Conservation (phyloP, 1,284 basidiomycete genomes). For the Cutaneotrichosporon curvatum region DNA sequence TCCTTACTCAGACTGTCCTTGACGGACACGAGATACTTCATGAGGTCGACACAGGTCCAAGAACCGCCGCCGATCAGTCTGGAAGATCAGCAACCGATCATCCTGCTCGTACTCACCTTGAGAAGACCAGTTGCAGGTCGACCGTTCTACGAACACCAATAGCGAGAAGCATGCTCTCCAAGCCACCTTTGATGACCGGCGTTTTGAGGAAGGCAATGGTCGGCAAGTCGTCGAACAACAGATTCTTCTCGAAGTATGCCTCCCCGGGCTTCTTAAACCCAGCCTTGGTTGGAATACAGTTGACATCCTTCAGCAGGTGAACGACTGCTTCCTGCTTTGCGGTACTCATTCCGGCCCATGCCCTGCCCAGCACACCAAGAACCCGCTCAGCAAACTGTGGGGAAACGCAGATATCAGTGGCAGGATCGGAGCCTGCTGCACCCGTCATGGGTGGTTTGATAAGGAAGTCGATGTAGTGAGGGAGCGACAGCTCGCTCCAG, state of each 20-base stretch:
- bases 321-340: constrained; percentile 57
- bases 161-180: constrained; percentile 69
- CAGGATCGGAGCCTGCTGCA: constrained; percentile 42
- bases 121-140: constrained; percentile 79
- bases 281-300: constrained; percentile 75
- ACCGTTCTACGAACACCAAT: constrained; percentile 88
- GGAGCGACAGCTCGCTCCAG: constrained; percentile 72
- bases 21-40: constrained; percentile 83
- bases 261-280: constrained; percentile 70
- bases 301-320: constrained; percentile 55
- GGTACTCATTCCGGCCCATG: constrained; percentile 66
- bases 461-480: constrained; percentile 70
- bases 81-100: constrained; percentile 4
- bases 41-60: constrained; percentile 51
- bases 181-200: constrained; percentile 58
- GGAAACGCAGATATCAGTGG: constrained; percentile 63
- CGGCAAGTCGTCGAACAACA: constrained; percentile 81
- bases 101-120: constrained; percentile 51
- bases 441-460: constrained; percentile 51
- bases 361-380: constrained; percentile 61
- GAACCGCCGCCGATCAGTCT: constrained; percentile 50
- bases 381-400: constrained; percentile 77
- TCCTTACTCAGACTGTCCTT: constrained; percentile 60
- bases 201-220: constrained; percentile 70
- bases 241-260: constrained; percentile 80